Conservation (phyloP, 495 filamentous ascomycete species). For the Neurospora tetrasperma region DNA sequence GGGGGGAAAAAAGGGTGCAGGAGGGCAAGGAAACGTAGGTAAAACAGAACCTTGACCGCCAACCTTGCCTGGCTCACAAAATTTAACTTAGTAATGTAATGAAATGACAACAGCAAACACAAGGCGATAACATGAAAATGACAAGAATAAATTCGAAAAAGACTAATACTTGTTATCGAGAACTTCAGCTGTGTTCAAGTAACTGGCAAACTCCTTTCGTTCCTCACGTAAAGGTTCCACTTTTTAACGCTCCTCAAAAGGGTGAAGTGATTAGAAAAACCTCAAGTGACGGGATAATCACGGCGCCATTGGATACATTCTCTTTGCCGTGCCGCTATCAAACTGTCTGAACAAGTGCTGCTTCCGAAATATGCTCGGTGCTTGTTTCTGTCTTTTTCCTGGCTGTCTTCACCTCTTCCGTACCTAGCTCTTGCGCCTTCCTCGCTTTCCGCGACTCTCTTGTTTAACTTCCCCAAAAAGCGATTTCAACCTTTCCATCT, state of each 20-base stretch:
- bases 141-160: background rate
- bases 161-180: background rate
- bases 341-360: background rate
- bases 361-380: background rate
- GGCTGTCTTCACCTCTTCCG: too few relatives aligned
- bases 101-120: background rate
- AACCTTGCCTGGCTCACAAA: background rate
- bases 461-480: background rate
- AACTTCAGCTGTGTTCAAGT: background rate
- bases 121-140: background rate
- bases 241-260: background rate
- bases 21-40: background rate
- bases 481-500: background rate
- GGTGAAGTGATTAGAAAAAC: background rate
- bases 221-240: background rate
- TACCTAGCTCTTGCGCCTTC: background rate
- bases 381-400: too few relatives aligned
- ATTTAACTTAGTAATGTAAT: background rate
- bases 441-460: background rate
- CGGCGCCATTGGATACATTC: background rate
- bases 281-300: background rate
- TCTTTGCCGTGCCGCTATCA: background rate
- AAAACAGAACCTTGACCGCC: background rate
- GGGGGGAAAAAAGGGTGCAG: background rate
- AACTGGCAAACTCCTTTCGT: background rate